phyloP scores from a whole-genome alignment of 257 asterid genomes.

The Ehretia macrophylla region DNA sequence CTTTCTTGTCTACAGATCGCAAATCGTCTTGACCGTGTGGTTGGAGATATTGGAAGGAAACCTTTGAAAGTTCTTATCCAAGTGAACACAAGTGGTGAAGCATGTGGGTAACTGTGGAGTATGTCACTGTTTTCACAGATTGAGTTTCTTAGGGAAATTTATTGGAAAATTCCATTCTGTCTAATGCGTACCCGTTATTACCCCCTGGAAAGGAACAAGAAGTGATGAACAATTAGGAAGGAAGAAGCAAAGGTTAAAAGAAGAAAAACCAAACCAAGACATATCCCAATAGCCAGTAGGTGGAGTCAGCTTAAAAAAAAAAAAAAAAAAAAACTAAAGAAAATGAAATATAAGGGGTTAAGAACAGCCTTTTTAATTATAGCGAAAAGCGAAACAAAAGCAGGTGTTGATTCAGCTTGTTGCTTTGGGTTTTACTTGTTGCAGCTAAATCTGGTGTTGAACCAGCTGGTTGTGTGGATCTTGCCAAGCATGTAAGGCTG shows the following conservation, averaged over 20 bases:
- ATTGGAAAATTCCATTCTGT: neutral
- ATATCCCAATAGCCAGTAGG: too few species aligned
- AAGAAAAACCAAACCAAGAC: too few species aligned
- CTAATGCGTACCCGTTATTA: too few species aligned
- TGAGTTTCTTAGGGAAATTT: neutral
- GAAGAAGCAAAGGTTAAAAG: too few species aligned
- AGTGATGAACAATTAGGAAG: too few species aligned
- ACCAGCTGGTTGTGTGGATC: conserved; percentile 66
- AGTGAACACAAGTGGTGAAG: conserved; percentile 98
- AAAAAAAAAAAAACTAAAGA: too few species aligned
- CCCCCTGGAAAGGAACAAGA: too few species aligned
- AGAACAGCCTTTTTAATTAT: neutral
- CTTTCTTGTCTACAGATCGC: conserved; percentile 53
- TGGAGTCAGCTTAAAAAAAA: too few species aligned
- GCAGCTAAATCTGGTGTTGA: conserved; percentile 93
- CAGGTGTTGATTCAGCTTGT: neutral
- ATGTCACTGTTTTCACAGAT: conserved; percentile 18
- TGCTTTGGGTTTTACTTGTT: conserved; percentile 10
- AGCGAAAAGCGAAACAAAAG: neutral
- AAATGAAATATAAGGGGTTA: neutral
- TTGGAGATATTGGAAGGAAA: conserved; percentile 71
- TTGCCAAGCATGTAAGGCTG: conserved; percentile 52
- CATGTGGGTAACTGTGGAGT: conserved; percentile 61
- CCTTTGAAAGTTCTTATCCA: conserved; percentile 85
- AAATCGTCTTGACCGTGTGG: conserved; percentile 69